Percentiles rank a stretch among this genome's conserved stretches.
Conservation (phyloP, 768 basidiomycete species). For the Leccinum obscurum region DNA sequence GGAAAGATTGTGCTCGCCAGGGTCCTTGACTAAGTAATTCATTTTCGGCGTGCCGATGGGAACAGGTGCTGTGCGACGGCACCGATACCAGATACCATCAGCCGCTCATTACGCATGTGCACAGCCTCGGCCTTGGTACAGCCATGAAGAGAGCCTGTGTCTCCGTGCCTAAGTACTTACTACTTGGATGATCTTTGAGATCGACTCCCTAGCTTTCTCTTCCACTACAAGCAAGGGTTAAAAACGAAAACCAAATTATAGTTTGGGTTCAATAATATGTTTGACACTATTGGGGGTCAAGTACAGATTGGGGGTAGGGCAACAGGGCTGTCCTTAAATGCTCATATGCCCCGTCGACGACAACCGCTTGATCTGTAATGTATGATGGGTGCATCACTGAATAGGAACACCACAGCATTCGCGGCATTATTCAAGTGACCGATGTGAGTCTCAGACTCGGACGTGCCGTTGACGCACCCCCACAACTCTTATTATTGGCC, state of each 20-base stretch:
- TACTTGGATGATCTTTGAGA: background rate
- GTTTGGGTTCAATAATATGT: slow-evolving; percentile 48
- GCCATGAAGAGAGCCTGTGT: background rate
- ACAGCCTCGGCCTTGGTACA: background rate
- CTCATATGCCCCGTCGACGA: slow-evolving; percentile 66
- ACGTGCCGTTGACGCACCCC: no score
- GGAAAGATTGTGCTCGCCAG: background rate
- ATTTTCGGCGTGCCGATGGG: background rate
- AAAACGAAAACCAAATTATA: slow-evolving; percentile 20
- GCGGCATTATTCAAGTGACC: slow-evolving; percentile 66
- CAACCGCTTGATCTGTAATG: slow-evolving; percentile 74
- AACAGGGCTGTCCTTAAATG: slow-evolving; percentile 49
- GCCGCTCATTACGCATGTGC: background rate
- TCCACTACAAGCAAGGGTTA: background rate
- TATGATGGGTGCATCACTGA: slow-evolving; percentile 75
- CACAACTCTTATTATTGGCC: no score
- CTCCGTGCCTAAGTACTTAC: background rate
- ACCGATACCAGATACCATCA: background rate
- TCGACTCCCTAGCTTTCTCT: background rate
- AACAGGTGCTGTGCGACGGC: background rate
- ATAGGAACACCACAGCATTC: slow-evolving; percentile 74
- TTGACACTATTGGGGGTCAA: slow-evolving; percentile 55
- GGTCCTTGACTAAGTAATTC: background rate
- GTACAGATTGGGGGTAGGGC: slow-evolving; percentile 63
- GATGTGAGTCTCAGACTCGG: slow-evolving; percentile 4